Evolutionary conservation across 345 rosid species (phyloP).

Genomic region (Mangifera indica): DNA sequence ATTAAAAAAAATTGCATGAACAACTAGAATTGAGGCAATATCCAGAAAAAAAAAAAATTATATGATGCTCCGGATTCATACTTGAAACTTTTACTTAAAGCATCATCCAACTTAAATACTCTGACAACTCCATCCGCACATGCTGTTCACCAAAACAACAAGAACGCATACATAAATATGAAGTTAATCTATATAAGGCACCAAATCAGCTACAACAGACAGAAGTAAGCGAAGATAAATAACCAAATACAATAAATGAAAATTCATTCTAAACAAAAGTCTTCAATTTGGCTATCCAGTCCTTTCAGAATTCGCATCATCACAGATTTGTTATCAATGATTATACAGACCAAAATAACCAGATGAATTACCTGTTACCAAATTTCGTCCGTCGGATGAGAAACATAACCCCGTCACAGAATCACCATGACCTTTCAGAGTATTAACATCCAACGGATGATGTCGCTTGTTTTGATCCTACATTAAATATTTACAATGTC

Average conservation of each 20-base stretch:
- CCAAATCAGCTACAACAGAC: not conserved
- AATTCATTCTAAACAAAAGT: no score
- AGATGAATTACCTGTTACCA: slow-evolving; percentile 66
- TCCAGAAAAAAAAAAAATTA: not conserved
- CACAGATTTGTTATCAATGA: not conserved
- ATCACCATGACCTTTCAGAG: slow-evolving; percentile 95
- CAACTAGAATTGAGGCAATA: not conserved
- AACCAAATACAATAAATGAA: no score
- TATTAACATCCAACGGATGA: slow-evolving; percentile 89
- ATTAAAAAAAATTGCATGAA: slow-evolving; percentile 2
- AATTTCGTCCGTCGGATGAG: slow-evolving; percentile 65
- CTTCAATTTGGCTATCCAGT: not conserved
- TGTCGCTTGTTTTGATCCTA: slow-evolving; percentile 78
- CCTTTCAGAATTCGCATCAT: no score
- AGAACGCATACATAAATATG: not conserved
- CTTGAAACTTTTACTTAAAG: slow-evolving; percentile 95
- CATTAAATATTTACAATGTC: not conserved
- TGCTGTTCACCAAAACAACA: slow-evolving; percentile 45
- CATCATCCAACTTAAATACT: slow-evolving; percentile 89
- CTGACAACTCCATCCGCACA: slow-evolving; percentile 88
- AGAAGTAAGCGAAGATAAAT: not conserved
- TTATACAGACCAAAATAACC: not conserved
- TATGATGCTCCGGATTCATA: slow-evolving; percentile 29
- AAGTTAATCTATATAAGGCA: not conserved
- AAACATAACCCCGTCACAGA: slow-evolving; percentile 76